Evolutionary conservation across 176 grass and related monocot species (phyloP).

Genomic region (Stipa capillata): DNA sequence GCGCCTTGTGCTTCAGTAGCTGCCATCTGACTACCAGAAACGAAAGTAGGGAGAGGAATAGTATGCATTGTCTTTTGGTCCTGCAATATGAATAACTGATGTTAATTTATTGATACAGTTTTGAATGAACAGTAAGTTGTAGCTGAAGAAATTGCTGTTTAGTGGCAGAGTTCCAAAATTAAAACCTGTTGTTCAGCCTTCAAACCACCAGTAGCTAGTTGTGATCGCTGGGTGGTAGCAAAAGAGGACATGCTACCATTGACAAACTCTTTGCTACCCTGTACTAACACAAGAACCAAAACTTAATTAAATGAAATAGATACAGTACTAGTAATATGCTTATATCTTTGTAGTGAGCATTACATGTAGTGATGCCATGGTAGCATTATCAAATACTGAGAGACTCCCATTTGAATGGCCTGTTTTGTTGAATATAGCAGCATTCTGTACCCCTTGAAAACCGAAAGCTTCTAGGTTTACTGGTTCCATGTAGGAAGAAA

Average conservation of each 20-base stretch:
- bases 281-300: conserved; percentile 4
- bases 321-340: background rate
- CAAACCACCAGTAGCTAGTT: conserved; percentile 18
- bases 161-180: background rate
- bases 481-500: conserved; percentile 45
- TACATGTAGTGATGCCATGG: conserved; percentile 35
- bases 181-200: conserved; percentile 42
- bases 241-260: conserved; percentile 19
- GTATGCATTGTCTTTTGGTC: conserved; percentile 39
- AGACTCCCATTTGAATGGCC: conserved; percentile 17
- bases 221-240: background rate
- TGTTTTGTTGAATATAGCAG: conserved; percentile 25
- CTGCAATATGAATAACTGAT: conserved; percentile 22
- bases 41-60: conserved; percentile 31
- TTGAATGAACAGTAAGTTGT: background rate
- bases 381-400: conserved; percentile 23
- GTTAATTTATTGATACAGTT: conserved; percentile 2
- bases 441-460: conserved; percentile 27
- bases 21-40: conserved; percentile 19
- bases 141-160: background rate
- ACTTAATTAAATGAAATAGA: background rate
- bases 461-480: conserved; percentile 29
- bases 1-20: conserved; percentile 30
- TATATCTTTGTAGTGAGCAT: background rate
- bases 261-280: conserved; percentile 42